phyloP scores from a whole-genome alignment of 495 filamentous ascomycete species.

The Penicillium bovifimosum region DNA sequence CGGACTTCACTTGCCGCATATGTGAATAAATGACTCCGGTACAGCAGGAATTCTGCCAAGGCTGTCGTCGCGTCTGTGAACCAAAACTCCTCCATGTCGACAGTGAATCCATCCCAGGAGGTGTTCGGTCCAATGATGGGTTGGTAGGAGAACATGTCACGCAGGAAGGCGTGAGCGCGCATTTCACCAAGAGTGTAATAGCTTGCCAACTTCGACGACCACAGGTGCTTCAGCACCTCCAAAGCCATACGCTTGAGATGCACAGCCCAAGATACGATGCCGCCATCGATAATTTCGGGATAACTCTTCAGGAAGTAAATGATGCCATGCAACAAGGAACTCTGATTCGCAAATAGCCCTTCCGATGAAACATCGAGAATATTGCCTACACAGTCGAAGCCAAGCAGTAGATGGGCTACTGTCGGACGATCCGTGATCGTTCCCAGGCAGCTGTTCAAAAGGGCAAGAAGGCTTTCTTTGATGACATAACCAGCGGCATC shows the following conservation, averaged over 20 bases:
- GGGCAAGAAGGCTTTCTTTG: conserved; percentile 72
- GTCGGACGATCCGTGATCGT: conserved; percentile 66
- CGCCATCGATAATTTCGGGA: conserved; percentile 55
- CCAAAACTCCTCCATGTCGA: conserved; percentile 57
- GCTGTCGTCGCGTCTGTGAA: conserved; percentile 54
- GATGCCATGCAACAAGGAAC: conserved; percentile 79
- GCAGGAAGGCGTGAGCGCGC: conserved; percentile 66
- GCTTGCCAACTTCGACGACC: conserved; percentile 78
- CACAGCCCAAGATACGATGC: conserved; percentile 63
- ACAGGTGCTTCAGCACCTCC: conserved; percentile 72
- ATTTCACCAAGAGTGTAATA: conserved; percentile 69
- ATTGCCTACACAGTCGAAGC: conserved; percentile 68
- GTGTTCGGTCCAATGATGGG: conserved; percentile 55
- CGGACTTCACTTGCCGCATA: conserved; percentile 82
- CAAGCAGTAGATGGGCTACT: conserved; percentile 84
- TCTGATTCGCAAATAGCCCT: conserved; percentile 58
- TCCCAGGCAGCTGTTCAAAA: conserved; percentile 71
- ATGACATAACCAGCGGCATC: conserved; percentile 63
- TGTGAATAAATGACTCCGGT: conserved; percentile 68
- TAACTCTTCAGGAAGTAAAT: conserved; percentile 59
- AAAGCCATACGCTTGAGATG: conserved; percentile 67
- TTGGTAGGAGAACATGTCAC: conserved; percentile 61
- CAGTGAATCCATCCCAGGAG: conserved; percentile 60
- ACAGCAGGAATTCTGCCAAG: conserved; percentile 66
- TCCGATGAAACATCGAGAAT: conserved; percentile 57